These are phyloP conservation scores for Globisporangium abappressorium DNA, from an alignment of 352 stramenopile species.

Conservation along the genomic window DNA sequence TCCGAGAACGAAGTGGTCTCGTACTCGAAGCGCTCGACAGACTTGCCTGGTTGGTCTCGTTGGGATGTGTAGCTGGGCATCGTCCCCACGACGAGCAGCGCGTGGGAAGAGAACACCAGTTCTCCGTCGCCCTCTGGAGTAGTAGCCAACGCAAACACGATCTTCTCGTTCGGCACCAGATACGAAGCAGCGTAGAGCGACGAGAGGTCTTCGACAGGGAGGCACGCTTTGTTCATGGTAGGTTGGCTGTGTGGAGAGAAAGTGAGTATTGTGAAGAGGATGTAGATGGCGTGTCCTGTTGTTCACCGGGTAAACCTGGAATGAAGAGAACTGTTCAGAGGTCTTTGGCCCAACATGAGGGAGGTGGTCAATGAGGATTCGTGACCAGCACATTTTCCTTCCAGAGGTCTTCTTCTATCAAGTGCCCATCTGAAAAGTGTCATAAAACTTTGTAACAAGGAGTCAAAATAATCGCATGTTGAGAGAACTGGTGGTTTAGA, in stretches of 20 bases:
- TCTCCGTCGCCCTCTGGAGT: slow-evolving; percentile 36
- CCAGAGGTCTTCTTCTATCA: no score
- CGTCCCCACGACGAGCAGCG: slow-evolving; percentile 27
- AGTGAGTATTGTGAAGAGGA: neutral
- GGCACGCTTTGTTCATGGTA: neutral
- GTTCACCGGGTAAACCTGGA: neutral
- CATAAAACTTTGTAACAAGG: no score
- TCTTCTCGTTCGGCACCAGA: slow-evolving; percentile 40
- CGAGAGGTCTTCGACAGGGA: slow-evolving; percentile 33
- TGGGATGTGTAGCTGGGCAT: neutral
- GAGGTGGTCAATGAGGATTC: neutral
- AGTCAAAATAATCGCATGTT: no score
- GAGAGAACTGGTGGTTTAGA: no score
- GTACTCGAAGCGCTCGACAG: slow-evolving; percentile 38
- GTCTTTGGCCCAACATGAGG: neutral
- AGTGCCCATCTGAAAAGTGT: no score
- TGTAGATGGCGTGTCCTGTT: neutral
- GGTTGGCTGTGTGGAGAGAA: no score
- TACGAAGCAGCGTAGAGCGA: slow-evolving; percentile 29
- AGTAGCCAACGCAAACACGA: slow-evolving; percentile 45
- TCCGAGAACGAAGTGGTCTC: slow-evolving; percentile 20
- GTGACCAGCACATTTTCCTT: no score
- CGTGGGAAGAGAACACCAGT: slow-evolving; percentile 53
- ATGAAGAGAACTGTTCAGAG: neutral
- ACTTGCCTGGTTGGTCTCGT: slow-evolving; percentile 31